Evolutionary conservation across 352 stramenopile genomes (phyloP).

Genomic region (Phytopythium mirpurense): DNA sequence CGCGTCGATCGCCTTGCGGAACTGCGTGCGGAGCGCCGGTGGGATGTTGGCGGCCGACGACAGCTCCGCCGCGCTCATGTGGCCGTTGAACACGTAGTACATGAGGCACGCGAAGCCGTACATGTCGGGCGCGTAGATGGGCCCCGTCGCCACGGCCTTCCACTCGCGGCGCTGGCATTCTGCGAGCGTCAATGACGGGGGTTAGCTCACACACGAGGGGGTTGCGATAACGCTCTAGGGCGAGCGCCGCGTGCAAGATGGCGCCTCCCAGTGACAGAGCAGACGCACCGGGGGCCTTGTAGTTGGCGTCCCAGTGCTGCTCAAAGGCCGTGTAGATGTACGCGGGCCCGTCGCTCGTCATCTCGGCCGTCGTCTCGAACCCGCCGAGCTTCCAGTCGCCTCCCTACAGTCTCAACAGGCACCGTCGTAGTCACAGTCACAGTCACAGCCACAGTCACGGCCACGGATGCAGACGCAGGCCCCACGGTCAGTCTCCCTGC

Average conservation of each 20-base stretch:
- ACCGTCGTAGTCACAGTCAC: too few relatives aligned
- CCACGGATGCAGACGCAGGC: too few relatives aligned
- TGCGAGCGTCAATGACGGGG: slow-evolving; percentile 18
- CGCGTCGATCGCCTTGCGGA: slow-evolving; percentile 79
- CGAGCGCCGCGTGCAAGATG: too few relatives aligned
- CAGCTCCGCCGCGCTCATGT: slow-evolving; percentile 53
- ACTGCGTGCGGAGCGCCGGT: slow-evolving; percentile 55
- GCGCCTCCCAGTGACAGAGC: too few relatives aligned
- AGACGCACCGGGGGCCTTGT: slow-evolving; percentile 66
- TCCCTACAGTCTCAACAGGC: slow-evolving; percentile 26
- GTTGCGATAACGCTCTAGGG: too few relatives aligned
- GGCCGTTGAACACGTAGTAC: slow-evolving; percentile 73
- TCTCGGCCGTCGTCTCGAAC: slow-evolving; percentile 88
- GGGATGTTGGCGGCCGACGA: slow-evolving; percentile 60
- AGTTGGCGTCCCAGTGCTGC: slow-evolving; percentile 81
- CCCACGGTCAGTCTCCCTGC: too few relatives aligned
- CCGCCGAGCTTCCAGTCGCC: slow-evolving; percentile 96
- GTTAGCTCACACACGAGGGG: too few relatives aligned
- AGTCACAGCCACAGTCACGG: too few relatives aligned
- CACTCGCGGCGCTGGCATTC: slow-evolving; percentile 81
- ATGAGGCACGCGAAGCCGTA: slow-evolving; percentile 75
- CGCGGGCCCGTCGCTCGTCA: slow-evolving; percentile 76
- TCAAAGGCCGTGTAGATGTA: slow-evolving; percentile 76
- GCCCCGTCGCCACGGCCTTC: slow-evolving; percentile 43
- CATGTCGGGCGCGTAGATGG: slow-evolving; percentile 60